Evolutionary conservation across 352 stramenopile species (phyloP).

Genomic region (Phytophthora niederhauseri): DNA sequence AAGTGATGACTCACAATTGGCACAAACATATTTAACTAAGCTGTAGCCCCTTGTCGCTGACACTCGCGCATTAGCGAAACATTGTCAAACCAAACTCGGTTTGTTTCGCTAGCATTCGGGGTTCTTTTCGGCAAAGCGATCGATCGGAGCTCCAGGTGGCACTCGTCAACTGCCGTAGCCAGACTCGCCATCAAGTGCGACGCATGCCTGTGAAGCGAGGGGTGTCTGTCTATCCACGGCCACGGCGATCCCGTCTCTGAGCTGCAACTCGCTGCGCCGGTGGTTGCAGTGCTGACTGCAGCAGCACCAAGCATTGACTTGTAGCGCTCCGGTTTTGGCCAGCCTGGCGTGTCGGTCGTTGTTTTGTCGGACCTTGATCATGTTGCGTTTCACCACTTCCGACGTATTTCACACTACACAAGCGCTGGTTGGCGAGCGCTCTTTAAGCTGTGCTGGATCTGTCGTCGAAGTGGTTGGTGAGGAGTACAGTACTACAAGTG

Average conservation of each 20-base stretch:
- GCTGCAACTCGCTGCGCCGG: slow-evolving; percentile 7
- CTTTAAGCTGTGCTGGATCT: slow-evolving; percentile 17
- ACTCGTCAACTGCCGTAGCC: slow-evolving; percentile 5
- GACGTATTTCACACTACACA: slow-evolving; percentile 2
- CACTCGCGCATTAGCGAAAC: slow-evolving; percentile 6
- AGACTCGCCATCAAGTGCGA: background rate
- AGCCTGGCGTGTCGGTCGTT: slow-evolving; percentile 24
- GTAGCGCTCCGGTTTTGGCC: slow-evolving; percentile 26
- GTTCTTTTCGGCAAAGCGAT: background rate
- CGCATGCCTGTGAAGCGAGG: background rate
- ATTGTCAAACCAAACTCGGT: background rate
- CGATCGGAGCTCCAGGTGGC: background rate
- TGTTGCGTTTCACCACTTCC: slow-evolving; percentile 33
- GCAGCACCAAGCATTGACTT: background rate
- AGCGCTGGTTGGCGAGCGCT: slow-evolving; percentile 22
- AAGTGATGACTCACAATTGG: background rate
- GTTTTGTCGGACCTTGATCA: slow-evolving; percentile 31
- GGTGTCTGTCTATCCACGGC: background rate
- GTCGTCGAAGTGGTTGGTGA: slow-evolving; percentile 10
- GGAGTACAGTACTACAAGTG: background rate
- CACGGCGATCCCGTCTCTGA: slow-evolving; percentile 5
- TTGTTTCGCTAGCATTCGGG: background rate
- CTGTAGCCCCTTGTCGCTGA: background rate
- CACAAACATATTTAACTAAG: background rate
- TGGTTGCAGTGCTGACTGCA: background rate